Evolutionary conservation across 148 eudicot species (phyloP), one percentile per base, ranked within the genome.

Genomic region (Bassia scoparia): DNA sequence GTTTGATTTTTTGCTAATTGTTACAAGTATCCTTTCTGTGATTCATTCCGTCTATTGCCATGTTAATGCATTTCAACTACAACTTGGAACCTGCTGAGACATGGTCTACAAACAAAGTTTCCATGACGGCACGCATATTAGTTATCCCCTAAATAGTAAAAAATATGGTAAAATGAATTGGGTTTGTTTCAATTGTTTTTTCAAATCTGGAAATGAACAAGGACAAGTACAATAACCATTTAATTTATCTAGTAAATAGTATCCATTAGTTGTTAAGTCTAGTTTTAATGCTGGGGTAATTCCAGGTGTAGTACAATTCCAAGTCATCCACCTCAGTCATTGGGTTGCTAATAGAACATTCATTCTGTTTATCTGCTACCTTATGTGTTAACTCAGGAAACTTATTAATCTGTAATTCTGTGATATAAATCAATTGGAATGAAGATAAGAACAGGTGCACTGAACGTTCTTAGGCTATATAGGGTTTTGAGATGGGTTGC

Each of bases 1-100:
- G 97, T 43, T 85, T 96, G 70, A 92, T 96, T 38, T n/a, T 61
- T 87, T 69, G 99, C 99, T 44, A 96, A 96, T 82, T 87, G 91
- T n/a, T 43, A 80, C 89, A 80, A 96, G 99, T 96, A 96, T 96
- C 99, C 97, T 96, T 85, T 46, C 29, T 67, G 35, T 61, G 30
- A 63, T 62, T 27, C 56, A n/a, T 30, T 16, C 16, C 16, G 37
- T 34, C 68, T 11, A 53, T 30, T 68, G 11, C 50, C 24, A 21
- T 23, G 52, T 60, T 8, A 15, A 35, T 68, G 38, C 16, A 7
- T 24, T 56, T 27, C 1, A 43, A 60, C 21, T 11, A n/a, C 64
- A 29, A 16, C 18, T 16, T 61, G 21, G 15, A 61, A 16, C 41
- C 21, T 20, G 0, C 23, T 33, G 41, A 8, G 41, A 18, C 13